Evolutionary conservation across 306 rosid genomes (phyloP).

Genomic region (Adenanthera pavonina): DNA sequence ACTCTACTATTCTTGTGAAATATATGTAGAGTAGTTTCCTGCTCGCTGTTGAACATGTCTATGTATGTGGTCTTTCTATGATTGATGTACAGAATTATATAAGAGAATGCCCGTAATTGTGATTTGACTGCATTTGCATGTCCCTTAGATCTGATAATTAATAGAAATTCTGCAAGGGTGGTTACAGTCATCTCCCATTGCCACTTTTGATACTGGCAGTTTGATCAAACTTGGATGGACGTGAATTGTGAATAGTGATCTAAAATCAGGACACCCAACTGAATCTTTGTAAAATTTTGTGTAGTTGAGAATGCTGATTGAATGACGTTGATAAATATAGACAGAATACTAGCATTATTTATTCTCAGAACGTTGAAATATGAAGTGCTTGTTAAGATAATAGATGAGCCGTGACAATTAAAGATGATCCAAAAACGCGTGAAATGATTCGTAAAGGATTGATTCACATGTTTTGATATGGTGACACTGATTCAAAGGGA

Average conservation of each 20-base stretch:
- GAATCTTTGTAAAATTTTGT: not conserved
- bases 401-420: not conserved
- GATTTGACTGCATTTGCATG: not conserved
- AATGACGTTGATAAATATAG: not conserved
- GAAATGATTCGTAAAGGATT: not conserved
- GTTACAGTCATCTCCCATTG: not conserved
- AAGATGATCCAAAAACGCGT: not conserved
- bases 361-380: not conserved
- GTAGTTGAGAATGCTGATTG: not conserved
- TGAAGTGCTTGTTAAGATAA: not conserved
- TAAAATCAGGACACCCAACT: not conserved
- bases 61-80: not conserved
- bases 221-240: not conserved
- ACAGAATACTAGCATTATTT: not conserved
- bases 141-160: not conserved
- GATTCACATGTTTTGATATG: not conserved
- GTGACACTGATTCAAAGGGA: not conserved
- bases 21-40: slow-evolving; percentile 37
- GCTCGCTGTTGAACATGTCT: slow-evolving; percentile 20
- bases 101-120: slow-evolving; percentile 3
- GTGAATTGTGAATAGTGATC: not conserved
- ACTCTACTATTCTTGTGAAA: slow-evolving; percentile 37
- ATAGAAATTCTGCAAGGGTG: not conserved
- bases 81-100: slow-evolving; percentile 29
- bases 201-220: not conserved